These are phyloP conservation scores for Calonectria pteridis DNA, from an alignment of 2,329 filamentous ascomycete genomes.

Conservation along the genomic window DNA sequence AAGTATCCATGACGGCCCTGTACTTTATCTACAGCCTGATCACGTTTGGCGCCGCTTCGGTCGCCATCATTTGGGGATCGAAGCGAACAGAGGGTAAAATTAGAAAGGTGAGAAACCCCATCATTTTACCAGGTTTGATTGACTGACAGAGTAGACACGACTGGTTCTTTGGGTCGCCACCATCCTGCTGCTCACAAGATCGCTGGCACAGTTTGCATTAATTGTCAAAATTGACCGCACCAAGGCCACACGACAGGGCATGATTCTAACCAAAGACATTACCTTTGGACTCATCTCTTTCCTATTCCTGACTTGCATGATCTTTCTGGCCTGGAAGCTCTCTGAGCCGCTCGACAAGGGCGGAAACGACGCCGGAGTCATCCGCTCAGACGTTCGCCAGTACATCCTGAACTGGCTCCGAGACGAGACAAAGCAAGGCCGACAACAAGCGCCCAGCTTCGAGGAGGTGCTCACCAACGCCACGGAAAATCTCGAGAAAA, in stretches of 20 bases:
- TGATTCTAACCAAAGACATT: conserved; percentile 16
- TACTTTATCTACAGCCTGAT: conserved; percentile 29
- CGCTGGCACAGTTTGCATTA: conserved; percentile 7
- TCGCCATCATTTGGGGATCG: conserved; percentile 13
- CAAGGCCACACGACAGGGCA: conserved; percentile 11
- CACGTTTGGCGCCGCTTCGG: background rate
- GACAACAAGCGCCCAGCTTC: background rate
- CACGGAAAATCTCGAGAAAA: background rate
- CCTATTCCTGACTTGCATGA: conserved; percentile 11
- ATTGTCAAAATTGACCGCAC: conserved; percentile 6
- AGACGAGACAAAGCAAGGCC: background rate
- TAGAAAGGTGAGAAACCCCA: conserved; percentile 7
- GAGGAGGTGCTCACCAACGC: background rate
- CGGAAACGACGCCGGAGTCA: background rate
- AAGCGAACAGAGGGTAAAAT: background rate
- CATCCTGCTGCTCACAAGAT: conserved; percentile 17
- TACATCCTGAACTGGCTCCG: conserved; percentile 7
- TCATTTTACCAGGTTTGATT: background rate
- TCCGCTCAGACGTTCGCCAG: conserved; percentile 12
- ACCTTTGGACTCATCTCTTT: background rate
- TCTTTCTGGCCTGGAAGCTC: conserved; percentile 11
- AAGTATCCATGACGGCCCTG: conserved; percentile 19
- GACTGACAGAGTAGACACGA: background rate
- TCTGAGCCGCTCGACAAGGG: conserved; percentile 4
- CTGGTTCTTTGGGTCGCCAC: conserved; percentile 12